Percentiles rank a stretch among this genome's conserved stretches.
Evolutionary conservation across 495 filamentous ascomycete species (phyloP).

Genomic region (Penicillium cataractarum): DNA sequence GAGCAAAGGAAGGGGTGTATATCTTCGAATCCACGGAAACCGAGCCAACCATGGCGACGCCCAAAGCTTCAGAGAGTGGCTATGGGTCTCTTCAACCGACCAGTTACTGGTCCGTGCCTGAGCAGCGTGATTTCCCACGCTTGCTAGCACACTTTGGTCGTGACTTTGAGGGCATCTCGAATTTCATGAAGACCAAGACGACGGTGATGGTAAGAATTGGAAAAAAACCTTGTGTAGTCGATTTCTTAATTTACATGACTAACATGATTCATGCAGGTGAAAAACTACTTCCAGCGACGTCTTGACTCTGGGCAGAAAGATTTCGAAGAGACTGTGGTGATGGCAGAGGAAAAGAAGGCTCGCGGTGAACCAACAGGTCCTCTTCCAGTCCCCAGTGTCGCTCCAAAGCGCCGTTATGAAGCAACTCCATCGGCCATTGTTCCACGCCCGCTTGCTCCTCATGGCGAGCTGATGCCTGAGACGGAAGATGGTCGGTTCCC

Average conservation of each 20-base stretch:
- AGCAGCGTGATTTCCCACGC: slow-evolving; percentile 79
- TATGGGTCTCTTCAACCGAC: slow-evolving; percentile 68
- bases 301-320: slow-evolving; percentile 70
- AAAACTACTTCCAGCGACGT: slow-evolving; percentile 85
- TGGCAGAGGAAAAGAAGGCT: slow-evolving; percentile 69
- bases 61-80: slow-evolving; percentile 36
- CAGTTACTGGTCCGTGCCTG: slow-evolving; percentile 97
- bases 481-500: slow-evolving; percentile 54
- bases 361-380: slow-evolving; percentile 72
- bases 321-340: slow-evolving; percentile 67
- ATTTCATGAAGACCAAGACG: slow-evolving; percentile 89
- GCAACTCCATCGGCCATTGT: slow-evolving; percentile 58
- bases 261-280: slow-evolving; percentile 61
- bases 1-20: slow-evolving; percentile 44
- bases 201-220: slow-evolving; percentile 77
- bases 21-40: slow-evolving; percentile 47
- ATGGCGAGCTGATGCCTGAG: slow-evolving; percentile 54
- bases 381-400: slow-evolving; percentile 62
- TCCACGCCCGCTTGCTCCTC: slow-evolving; percentile 63
- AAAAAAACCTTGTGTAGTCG: background rate
- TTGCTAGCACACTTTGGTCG: slow-evolving; percentile 83
- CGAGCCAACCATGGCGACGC: slow-evolving; percentile 33
- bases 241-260: background rate
- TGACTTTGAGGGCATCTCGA: slow-evolving; percentile 83
- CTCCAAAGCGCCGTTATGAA: slow-evolving; percentile 62